phyloP scores from a whole-genome alignment of 2,329 filamentous ascomycete genomes.

The Phaeosphaeria sp. region DNA sequence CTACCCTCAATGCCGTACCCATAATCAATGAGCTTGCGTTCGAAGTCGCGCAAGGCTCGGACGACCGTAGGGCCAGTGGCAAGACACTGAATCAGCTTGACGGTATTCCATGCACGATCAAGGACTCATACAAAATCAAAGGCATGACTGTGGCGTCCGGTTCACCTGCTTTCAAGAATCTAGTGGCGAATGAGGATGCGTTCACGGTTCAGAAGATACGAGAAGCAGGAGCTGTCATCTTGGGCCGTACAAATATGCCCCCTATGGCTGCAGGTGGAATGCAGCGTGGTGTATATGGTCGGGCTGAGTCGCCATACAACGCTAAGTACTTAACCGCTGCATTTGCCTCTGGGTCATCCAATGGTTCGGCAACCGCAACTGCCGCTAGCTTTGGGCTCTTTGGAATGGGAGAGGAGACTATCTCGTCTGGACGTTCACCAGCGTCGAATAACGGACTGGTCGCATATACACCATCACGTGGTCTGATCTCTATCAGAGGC shows the following conservation, averaged over 20 bases:
- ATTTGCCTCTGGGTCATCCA: slow-evolving; percentile 62
- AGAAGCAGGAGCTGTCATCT: slow-evolving; percentile 55
- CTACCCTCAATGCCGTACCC: slow-evolving; percentile 54
- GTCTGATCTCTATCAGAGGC: slow-evolving; percentile 58
- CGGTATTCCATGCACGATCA: slow-evolving; percentile 63
- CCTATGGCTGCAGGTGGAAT: slow-evolving; percentile 64
- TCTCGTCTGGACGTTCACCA: slow-evolving; percentile 61
- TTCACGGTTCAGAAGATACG: slow-evolving; percentile 56
- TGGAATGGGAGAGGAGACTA: slow-evolving; percentile 60
- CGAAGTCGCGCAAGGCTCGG: slow-evolving; percentile 54
- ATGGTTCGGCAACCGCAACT: slow-evolving; percentile 59
- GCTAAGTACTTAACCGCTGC: slow-evolving; percentile 58
- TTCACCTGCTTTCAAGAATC: slow-evolving; percentile 58
- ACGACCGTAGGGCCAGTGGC: slow-evolving; percentile 50
- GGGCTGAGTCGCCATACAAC: slow-evolving; percentile 63
- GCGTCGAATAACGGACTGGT: slow-evolving; percentile 63
- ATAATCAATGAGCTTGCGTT: slow-evolving; percentile 54
- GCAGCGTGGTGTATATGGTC: slow-evolving; percentile 61
- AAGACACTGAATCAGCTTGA: slow-evolving; percentile 51
- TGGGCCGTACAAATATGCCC: slow-evolving; percentile 64
- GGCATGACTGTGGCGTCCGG: slow-evolving; percentile 61
- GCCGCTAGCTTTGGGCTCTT: slow-evolving; percentile 59
- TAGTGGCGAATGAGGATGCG: slow-evolving; percentile 59
- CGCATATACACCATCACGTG: slow-evolving; percentile 61
- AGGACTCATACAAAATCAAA: slow-evolving; percentile 62